phyloP scores from a whole-genome alignment of 164 flowering plant genomes.

The Vitis rotundifolia region DNA sequence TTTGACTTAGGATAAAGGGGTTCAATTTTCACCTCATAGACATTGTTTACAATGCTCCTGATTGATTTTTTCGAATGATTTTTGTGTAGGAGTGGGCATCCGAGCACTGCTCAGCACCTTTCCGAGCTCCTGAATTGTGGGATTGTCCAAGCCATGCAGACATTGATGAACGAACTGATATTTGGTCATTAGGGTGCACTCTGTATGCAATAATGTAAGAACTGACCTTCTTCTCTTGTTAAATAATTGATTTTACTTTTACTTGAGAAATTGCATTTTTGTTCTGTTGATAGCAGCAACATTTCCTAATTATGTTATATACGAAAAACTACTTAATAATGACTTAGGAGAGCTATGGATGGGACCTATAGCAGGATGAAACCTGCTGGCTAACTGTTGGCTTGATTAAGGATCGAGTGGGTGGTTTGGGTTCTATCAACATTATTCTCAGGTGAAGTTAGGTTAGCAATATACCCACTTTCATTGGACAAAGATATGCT shows the following conservation, averaged over 20 bases:
- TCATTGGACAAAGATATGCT: too few relatives aligned
- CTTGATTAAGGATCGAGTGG: too few relatives aligned
- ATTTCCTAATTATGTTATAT: too few relatives aligned
- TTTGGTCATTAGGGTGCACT: conserved; percentile 98
- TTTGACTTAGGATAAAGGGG: too few relatives aligned
- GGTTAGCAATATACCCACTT: too few relatives aligned
- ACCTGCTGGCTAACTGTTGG: too few relatives aligned
- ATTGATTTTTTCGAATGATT: background rate
- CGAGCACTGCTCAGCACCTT: conserved; percentile 96
- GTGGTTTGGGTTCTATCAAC: too few relatives aligned
- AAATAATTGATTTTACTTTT: background rate
- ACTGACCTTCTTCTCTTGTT: conserved; percentile 9
- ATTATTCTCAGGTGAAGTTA: too few relatives aligned
- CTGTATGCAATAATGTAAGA: conserved; percentile 91
- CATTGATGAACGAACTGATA: conserved; percentile 94
- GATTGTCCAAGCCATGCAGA: conserved; percentile 95
- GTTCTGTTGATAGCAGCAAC: background rate
- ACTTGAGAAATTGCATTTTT: background rate
- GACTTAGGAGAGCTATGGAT: too few relatives aligned
- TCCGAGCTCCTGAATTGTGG: conserved; percentile 97
- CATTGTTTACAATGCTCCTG: conserved; percentile 4
- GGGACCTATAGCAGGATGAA: too few relatives aligned
- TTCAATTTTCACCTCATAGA: background rate
- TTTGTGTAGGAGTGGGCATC: conserved; percentile 92
- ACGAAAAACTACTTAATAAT: too few relatives aligned